Conservation (phyloP, 2,329 filamentous ascomycete species). For the Xylaria multiplex region DNA sequence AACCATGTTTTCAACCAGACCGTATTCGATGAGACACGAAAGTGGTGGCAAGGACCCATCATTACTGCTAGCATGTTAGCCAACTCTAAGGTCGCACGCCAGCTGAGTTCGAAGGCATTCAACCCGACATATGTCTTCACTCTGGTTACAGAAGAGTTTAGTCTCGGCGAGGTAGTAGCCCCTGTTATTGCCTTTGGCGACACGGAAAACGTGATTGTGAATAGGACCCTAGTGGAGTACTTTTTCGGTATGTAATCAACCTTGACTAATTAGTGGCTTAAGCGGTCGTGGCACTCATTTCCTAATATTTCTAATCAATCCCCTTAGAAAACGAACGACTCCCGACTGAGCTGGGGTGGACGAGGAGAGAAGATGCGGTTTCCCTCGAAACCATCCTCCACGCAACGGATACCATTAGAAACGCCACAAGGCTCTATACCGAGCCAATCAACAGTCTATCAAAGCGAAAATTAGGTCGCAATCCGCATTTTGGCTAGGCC, state of each 20-base stretch:
- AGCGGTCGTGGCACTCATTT: background rate
- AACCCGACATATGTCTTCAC: slow-evolving; percentile 31
- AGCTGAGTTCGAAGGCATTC: slow-evolving; percentile 25
- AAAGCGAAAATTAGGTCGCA: background rate
- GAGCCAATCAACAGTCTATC: background rate
- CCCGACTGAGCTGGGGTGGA: slow-evolving; percentile 22
- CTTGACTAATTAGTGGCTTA: background rate
- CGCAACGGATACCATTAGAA: background rate
- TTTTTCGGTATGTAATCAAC: slow-evolving; percentile 54
- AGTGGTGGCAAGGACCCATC: slow-evolving; percentile 58
- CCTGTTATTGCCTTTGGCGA: slow-evolving; percentile 63
- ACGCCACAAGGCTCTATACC: slow-evolving; percentile 16
- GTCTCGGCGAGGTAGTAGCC: slow-evolving; percentile 61
- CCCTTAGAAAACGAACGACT: slow-evolving; percentile 26
- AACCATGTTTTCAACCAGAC: slow-evolving; percentile 62
- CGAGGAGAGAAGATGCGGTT: slow-evolving; percentile 9
- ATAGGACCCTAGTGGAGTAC: slow-evolving; percentile 54
- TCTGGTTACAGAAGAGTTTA: slow-evolving; percentile 53
- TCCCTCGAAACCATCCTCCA: background rate
- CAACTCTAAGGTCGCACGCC: slow-evolving; percentile 37
- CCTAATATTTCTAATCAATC: background rate
- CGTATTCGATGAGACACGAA: slow-evolving; percentile 57
- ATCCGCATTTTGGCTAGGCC: slow-evolving; percentile 6
- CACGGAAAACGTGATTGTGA: slow-evolving; percentile 52
- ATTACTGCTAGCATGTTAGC: slow-evolving; percentile 56